Conservation (phyloP, 148 eudicot genomes). For the Rhododendron molle region DNA sequence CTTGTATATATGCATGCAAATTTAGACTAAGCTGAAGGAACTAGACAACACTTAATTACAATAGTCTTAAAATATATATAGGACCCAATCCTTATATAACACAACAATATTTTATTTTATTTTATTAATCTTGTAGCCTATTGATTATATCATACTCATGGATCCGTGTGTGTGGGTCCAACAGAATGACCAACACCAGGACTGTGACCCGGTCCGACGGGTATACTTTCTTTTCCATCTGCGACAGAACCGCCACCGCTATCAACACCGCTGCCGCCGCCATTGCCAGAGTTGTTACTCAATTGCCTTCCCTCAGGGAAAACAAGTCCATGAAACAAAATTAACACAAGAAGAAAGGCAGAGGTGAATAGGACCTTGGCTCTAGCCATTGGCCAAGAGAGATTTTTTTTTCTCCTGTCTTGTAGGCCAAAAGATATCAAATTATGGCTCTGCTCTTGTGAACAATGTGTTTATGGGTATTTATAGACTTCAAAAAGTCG, state of each 20-base stretch:
- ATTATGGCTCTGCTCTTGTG: background rate
- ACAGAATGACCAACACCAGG: slow-evolving; percentile 13
- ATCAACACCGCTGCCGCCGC: background rate
- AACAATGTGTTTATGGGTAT: background rate
- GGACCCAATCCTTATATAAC: background rate
- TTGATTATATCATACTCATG: background rate
- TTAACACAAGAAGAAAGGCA: slow-evolving; percentile 6
- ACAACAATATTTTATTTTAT: background rate
- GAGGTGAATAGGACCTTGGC: background rate
- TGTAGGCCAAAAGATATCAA: background rate
- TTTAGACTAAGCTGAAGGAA: background rate
- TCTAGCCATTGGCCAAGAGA: slow-evolving; percentile 2
- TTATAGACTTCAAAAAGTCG: slow-evolving; percentile 8
- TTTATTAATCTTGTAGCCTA: background rate
- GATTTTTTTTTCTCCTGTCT: background rate
- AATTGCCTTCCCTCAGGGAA: slow-evolving; percentile 7
- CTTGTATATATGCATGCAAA: background rate
- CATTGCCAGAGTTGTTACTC: background rate
- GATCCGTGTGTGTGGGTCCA: background rate
- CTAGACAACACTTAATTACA: background rate
- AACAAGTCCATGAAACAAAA: background rate
- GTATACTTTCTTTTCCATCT: background rate
- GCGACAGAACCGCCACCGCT: background rate
- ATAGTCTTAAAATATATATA: background rate
- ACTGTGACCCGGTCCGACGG: slow-evolving; percentile 9